These are phyloP conservation scores for Punctularia strigosozonata DNA, from an alignment of 768 basidiomycete species.

Conservation along the genomic window DNA sequence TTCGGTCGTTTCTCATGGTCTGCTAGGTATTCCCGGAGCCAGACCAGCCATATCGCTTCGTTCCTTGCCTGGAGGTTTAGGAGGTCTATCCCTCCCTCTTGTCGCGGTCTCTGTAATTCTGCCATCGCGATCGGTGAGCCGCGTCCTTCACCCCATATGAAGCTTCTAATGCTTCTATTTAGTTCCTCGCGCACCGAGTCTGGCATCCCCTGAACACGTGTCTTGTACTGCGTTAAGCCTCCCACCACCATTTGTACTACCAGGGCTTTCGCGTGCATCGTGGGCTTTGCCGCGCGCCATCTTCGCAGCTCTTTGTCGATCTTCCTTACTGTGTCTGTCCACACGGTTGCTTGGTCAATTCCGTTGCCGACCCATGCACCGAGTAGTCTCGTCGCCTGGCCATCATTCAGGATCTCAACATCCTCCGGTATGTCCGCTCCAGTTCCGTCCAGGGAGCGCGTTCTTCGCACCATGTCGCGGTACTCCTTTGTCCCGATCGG, in stretches of 20 bases:
- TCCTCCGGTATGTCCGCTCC: constrained; percentile 5
- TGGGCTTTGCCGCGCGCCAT: constrained; percentile 19
- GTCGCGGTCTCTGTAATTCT: not conserved
- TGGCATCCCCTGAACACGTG: constrained; percentile 26
- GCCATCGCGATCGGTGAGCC: not conserved
- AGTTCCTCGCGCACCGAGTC: constrained; percentile 11
- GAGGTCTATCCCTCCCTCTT: not conserved
- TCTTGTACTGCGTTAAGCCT: constrained; percentile 22
- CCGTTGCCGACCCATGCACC: constrained; percentile 22
- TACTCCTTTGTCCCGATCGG: constrained; percentile 17
- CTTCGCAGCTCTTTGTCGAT: constrained; percentile 8
- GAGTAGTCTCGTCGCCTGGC: constrained; percentile 17
- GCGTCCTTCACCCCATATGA: constrained; percentile 14
- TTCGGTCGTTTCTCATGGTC: not conserved
- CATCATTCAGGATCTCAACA: constrained; percentile 19
- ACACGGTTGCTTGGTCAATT: constrained; percentile 10
- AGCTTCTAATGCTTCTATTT: constrained; percentile 11
- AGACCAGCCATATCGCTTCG: not conserved
- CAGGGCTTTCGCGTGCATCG: constrained; percentile 14
- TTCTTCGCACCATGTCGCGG: constrained; percentile 6
- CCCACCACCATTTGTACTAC: constrained; percentile 18
- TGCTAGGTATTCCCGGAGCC: not conserved
- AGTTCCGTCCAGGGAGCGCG: constrained; percentile 1
- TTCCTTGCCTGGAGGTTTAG: not conserved
- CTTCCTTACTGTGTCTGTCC: constrained; percentile 18